Evolutionary conservation across 179 eudicot species (phyloP).

Genomic region (Pouteria campechiana): DNA sequence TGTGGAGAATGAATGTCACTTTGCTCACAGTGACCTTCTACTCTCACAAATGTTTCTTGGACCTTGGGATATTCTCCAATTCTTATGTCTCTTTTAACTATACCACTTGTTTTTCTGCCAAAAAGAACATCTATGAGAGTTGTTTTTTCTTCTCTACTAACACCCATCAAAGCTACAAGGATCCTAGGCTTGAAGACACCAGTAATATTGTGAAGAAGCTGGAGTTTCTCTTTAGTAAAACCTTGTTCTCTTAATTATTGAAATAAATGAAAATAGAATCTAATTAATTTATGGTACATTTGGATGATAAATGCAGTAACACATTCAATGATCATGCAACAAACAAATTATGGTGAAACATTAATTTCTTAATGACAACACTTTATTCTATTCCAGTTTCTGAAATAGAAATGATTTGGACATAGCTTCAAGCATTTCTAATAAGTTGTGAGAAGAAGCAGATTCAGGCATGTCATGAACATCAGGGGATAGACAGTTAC

Average conservation of each 20-base stretch:
- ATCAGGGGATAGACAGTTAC: too few species aligned
- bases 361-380: too few species aligned
- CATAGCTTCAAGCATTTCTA: too few species aligned
- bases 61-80: slow-evolving; percentile 30
- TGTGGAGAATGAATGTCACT: slow-evolving; percentile 30
- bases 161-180: slow-evolving; percentile 26
- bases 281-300: too few species aligned
- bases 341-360: too few species aligned
- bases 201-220: slow-evolving; percentile 17
- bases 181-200: slow-evolving; percentile 25
- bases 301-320: too few species aligned
- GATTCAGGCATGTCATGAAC: too few species aligned
- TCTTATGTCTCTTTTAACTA: slow-evolving; percentile 22
- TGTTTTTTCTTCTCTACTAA: slow-evolving; percentile 29
- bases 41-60: slow-evolving; percentile 30
- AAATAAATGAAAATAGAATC: slow-evolving; percentile 3
- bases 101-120: slow-evolving; percentile 41
- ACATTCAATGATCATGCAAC: too few species aligned
- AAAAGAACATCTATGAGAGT: slow-evolving; percentile 35
- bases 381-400: too few species aligned
- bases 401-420: too few species aligned
- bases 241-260: slow-evolving; percentile 29
- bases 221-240: slow-evolving; percentile 16
- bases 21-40: slow-evolving; percentile 34
- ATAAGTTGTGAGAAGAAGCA: too few species aligned